A percentile compares a stretch with the other conserved stretches of the same genome.
These are phyloP conservation scores for Daldinia childiae DNA, from an alignment of 495 filamentous ascomycete genomes.

Conservation along the genomic window DNA sequence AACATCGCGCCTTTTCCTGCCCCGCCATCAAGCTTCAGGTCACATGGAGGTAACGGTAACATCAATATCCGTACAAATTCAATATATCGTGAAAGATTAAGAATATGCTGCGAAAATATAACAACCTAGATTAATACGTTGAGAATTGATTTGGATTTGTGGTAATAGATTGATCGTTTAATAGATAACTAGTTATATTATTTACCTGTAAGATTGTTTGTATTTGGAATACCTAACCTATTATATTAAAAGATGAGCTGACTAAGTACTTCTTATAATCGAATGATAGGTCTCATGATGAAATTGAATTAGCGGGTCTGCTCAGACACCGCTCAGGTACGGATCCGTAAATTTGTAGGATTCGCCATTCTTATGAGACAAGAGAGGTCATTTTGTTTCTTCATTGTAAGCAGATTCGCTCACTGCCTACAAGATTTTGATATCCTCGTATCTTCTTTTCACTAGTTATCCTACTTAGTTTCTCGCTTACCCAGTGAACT, in stretches of 20 bases:
- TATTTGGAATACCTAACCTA: neutral
- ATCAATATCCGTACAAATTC: too few relatives aligned
- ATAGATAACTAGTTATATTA: too few relatives aligned
- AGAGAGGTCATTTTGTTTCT: too few relatives aligned
- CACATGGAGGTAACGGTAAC: neutral
- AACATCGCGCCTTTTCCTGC: neutral
- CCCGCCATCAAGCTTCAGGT: neutral
- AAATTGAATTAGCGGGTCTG: slow-evolving; percentile 1
- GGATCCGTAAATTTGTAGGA: neutral
- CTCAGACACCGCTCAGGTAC: neutral
- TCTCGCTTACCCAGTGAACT: neutral
- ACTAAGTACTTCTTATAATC: neutral
- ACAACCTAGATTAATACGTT: too few relatives aligned
- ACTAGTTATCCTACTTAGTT: neutral
- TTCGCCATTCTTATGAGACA: neutral
- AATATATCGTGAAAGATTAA: too few relatives aligned
- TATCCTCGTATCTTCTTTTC: too few relatives aligned
- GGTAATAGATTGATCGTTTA: too few relatives aligned
- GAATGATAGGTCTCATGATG: slow-evolving; percentile 7
- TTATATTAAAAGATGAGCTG: neutral
- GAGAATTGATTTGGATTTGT: too few relatives aligned
- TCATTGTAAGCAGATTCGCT: too few relatives aligned
- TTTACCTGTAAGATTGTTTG: too few relatives aligned
- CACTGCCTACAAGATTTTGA: neutral
- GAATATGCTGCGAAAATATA: too few relatives aligned